Evolutionary conservation across 2,329 filamentous ascomycete species (phyloP).

Genomic region (Lachnellula cervina): DNA sequence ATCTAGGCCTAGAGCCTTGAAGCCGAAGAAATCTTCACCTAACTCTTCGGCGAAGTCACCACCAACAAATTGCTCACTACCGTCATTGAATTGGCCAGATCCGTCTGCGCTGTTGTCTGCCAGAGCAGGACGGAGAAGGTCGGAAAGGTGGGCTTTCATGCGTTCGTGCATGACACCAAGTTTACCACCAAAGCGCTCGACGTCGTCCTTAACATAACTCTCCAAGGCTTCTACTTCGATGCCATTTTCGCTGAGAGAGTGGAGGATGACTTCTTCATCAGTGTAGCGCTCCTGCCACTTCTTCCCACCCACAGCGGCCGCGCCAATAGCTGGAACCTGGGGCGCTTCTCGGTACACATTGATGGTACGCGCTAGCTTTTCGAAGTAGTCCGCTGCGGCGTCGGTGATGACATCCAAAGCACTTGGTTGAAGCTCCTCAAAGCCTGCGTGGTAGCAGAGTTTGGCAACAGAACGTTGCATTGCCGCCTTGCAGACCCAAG

Average conservation of each 20-base stretch:
- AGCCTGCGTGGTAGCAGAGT: slow-evolving; percentile 92
- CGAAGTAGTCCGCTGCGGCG: slow-evolving; percentile 83
- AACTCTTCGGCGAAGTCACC: slow-evolving; percentile 98
- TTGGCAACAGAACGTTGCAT: slow-evolving; percentile 89
- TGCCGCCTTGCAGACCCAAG: slow-evolving; percentile 74
- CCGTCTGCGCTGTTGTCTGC: slow-evolving; percentile 77
- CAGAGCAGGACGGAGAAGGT: slow-evolving; percentile 85
- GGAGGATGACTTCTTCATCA: slow-evolving; percentile 79
- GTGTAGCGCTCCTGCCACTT: slow-evolving; percentile 65
- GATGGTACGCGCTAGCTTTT: slow-evolving; percentile 74
- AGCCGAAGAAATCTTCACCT: slow-evolving; percentile 98
- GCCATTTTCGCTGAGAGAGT: slow-evolving; percentile 80
- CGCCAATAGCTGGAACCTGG: slow-evolving; percentile 55
- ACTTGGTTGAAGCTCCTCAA: slow-evolving; percentile 94
- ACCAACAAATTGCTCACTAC: slow-evolving; percentile 92
- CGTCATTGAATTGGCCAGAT: slow-evolving; percentile 88
- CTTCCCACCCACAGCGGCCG: slow-evolving; percentile 30
- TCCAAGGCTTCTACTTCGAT: slow-evolving; percentile 78
- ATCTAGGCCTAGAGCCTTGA: slow-evolving; percentile 89
- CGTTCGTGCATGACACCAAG: slow-evolving; percentile 84
- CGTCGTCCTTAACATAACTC: slow-evolving; percentile 83
- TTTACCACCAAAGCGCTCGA: slow-evolving; percentile 79
- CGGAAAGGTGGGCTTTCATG: slow-evolving; percentile 89
- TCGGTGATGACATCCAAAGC: slow-evolving; percentile 88
- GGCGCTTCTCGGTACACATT: slow-evolving; percentile 80